Percentiles rank a stretch among this genome's conserved stretches.
These are phyloP conservation scores for Saksenaea vasiformis DNA, from an alignment of 371 early-diverging fungal genomes.

Conservation along the genomic window DNA sequence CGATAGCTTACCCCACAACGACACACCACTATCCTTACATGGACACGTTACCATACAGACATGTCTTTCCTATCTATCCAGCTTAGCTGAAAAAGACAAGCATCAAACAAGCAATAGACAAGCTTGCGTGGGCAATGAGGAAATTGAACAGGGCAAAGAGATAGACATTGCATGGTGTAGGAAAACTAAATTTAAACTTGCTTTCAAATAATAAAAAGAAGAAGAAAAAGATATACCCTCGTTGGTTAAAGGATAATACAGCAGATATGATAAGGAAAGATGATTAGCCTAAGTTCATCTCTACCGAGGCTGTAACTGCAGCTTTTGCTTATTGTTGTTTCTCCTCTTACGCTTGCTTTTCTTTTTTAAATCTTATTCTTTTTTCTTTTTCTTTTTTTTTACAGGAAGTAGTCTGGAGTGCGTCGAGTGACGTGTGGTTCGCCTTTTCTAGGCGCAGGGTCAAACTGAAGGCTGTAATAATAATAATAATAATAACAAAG, in stretches of 20 bases:
- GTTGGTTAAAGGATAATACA: background rate
- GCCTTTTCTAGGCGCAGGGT: conserved; percentile 97
- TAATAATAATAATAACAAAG: background rate
- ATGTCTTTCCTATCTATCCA: too few relatives aligned
- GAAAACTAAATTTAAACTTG: background rate
- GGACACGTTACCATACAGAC: too few relatives aligned
- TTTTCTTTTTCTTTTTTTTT: conserved; percentile 35
- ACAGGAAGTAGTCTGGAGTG: conserved; percentile 99
- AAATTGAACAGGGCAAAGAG: background rate
- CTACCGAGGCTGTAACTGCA: background rate
- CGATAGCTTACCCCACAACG: too few relatives aligned
- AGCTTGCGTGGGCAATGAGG: too few relatives aligned
- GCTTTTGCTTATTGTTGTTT: conserved; percentile 2
- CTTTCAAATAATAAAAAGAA: too few relatives aligned
- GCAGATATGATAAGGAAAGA: background rate
- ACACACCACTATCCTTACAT: too few relatives aligned
- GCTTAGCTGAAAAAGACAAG: too few relatives aligned
- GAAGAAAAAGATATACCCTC: too few relatives aligned
- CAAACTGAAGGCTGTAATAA: conserved; percentile 89
- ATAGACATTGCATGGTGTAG: background rate
- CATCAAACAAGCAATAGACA: too few relatives aligned
- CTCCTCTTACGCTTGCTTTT: conserved; percentile 5
- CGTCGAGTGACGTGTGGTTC: conserved; percentile 97
- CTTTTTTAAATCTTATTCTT: conserved; percentile 32
- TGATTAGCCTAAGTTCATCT: background rate